These are phyloP conservation scores for Eucalyptus victrix DNA, from an alignment of 345 rosid species.

Conservation along the genomic window DNA sequence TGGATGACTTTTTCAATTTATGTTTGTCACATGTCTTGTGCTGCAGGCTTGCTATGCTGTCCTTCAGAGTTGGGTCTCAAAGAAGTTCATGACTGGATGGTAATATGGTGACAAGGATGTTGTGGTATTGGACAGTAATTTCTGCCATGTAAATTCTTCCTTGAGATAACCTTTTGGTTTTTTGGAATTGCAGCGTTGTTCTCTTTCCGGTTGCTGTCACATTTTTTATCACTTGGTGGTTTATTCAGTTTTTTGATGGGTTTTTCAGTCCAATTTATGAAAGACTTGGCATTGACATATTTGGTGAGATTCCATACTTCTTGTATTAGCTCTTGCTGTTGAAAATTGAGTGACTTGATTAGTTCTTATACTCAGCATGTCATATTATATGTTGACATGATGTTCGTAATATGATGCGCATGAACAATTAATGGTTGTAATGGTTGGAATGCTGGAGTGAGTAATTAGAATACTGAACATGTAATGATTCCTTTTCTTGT, in stretches of 20 bases:
- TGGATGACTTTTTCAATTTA: neutral
- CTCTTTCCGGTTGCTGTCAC: constrained; percentile 86
- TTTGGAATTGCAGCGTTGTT: constrained; percentile 53
- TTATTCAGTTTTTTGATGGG: constrained; percentile 72
- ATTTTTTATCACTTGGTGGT: constrained; percentile 81
- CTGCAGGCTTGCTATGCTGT: constrained; percentile 74
- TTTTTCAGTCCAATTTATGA: constrained; percentile 81
- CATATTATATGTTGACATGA: neutral
- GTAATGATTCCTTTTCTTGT: neutral
- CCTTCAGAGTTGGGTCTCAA: constrained; percentile 84
- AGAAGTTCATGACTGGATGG: constrained; percentile 96
- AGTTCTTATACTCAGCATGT: neutral
- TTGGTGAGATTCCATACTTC: constrained; percentile 34
- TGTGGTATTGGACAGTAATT: neutral
- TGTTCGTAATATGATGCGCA: neutral
- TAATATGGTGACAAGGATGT: neutral
- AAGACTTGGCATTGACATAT: constrained; percentile 62
- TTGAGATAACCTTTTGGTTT: neutral
- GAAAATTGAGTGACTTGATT: neutral
- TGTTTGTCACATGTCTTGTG: neutral
- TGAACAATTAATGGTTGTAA: neutral
- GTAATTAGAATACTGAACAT: neutral
- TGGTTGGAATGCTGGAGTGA: neutral
- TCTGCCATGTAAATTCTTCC: neutral
- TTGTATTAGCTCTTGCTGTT: neutral